Conservation (phyloP, 1,139 yeast species). For the Blastobotrys elegans region DNA sequence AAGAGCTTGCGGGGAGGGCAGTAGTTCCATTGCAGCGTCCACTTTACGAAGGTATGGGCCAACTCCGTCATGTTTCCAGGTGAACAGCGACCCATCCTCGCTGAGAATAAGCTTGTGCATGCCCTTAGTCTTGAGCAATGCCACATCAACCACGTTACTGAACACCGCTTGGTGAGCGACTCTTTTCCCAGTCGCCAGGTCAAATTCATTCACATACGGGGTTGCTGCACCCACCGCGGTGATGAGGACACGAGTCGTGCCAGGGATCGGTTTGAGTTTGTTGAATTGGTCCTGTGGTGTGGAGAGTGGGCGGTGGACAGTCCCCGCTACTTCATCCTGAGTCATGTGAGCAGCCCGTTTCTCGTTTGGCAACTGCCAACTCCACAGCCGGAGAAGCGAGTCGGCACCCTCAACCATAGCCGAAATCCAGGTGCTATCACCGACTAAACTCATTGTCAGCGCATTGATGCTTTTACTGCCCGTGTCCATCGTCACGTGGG, state of each 20-base stretch:
- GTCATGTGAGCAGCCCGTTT: background rate
- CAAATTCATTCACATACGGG: constrained; percentile 7
- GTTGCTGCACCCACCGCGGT: constrained; percentile 4
- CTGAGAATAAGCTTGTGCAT: constrained; percentile 4
- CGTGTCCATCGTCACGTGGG: constrained; percentile 19
- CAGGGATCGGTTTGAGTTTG: constrained; percentile 5
- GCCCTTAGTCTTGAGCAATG: background rate
- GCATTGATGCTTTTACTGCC: constrained; percentile 8
- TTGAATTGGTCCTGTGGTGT: background rate
- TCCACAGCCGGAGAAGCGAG: constrained; percentile 5
- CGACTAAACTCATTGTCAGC: constrained; percentile 10
- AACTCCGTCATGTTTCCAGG: constrained; percentile 9
- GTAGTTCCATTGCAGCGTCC: constrained; percentile 3
- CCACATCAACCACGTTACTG: constrained; percentile 8
- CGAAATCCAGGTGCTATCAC: constrained; percentile 9
- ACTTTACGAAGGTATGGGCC: constrained; percentile 6
- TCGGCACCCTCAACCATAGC: constrained; percentile 11
- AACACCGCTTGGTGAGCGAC: constrained; percentile 11
- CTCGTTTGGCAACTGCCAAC: constrained; percentile 7
- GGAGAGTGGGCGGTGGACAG: background rate
- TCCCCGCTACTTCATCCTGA: background rate
- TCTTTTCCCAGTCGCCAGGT: background rate
- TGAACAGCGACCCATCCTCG: constrained; percentile 12
- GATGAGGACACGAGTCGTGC: constrained; percentile 8
- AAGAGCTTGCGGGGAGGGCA: constrained; percentile 1